Evolutionary conservation across 2,329 filamentous ascomycete genomes (phyloP), one percentile per base, ranked within the genome.

Genomic region (Xylariaceae sp.): DNA sequence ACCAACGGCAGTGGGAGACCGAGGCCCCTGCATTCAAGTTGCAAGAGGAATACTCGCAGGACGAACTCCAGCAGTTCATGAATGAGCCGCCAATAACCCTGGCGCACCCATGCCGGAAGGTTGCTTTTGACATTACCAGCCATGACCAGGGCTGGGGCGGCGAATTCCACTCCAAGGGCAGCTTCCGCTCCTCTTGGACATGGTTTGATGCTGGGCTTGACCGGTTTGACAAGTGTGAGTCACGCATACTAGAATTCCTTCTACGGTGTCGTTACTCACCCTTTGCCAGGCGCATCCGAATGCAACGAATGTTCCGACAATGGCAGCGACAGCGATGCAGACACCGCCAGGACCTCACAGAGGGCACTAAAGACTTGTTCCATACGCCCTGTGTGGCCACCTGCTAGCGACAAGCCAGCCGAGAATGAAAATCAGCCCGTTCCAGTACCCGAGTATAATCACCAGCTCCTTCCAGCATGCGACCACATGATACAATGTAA

Each of bases 181-280:
- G 73, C 1, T 85, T 76, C 51, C 58, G 65, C 0, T 70, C 67
- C 2, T 80, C 83, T 0, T 83, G 70, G 68, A 83, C 83, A 0
- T 87, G 83, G 83, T 85, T 85, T 54, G 83, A 85, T 51, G 80
- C 76, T 15, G 83, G 83, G 0, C 64, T 84, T 15, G 83, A 86
- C 66, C 74, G 74, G 3, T 78, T 81, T 45, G 77, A 79, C 42
- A 70, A 70, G 15, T 63, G 65, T 68, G 53, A 54, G 65, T 18
- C 2, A 26, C 19, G 3, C 16, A 34, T 34, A 34, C 13, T 34
- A 10, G 40, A 29, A 2, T 41, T 15, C 18, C 42, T 37, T 29
- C 0, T 9, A 30, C 1, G 19, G 8, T 13, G 9, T 30, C 34
- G 21, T 34, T 51, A 39, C 58, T 63, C 15, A 65, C 36, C 13